Percentiles rank a stretch among this genome's conserved stretches.
phyloP scores from a whole-genome alignment of 1,139 yeast genomes.

The Hanseniaspora gamundiae region DNA sequence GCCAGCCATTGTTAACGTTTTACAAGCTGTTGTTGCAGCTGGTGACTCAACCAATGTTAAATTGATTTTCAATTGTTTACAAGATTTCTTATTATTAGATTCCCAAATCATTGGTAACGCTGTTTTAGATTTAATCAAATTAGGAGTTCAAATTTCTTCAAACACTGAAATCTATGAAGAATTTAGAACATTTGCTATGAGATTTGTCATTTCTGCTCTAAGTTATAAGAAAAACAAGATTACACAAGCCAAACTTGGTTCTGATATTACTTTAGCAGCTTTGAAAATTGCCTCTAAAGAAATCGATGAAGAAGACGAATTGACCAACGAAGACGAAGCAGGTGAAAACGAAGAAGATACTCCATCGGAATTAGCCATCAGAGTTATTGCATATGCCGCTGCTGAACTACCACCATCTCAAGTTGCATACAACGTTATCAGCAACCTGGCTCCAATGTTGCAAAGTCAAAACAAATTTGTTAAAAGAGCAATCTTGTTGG shows the following conservation, averaged over 20 bases:
- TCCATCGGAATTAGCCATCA: constrained; percentile 67
- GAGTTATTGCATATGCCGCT: constrained; percentile 69
- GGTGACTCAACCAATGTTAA: constrained; percentile 65
- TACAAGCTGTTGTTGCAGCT: constrained; percentile 58
- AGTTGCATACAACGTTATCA: constrained; percentile 70
- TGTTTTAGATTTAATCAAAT: constrained; percentile 53
- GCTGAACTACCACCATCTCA: constrained; percentile 86
- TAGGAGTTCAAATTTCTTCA: constrained; percentile 65
- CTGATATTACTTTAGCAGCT: constrained; percentile 62
- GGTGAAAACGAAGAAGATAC: constrained; percentile 86
- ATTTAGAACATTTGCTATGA: constrained; percentile 71
- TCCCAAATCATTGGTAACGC: constrained; percentile 69
- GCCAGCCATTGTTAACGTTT: constrained; percentile 73
- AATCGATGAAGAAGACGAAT: constrained; percentile 57
- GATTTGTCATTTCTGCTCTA: constrained; percentile 70
- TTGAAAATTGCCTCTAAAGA: constrained; percentile 72
- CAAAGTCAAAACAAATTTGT: constrained; percentile 56
- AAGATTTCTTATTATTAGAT: constrained; percentile 66
- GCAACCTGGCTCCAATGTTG: constrained; percentile 51
- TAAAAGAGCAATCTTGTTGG: constrained; percentile 78
- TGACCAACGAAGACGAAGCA: constrained; percentile 72
- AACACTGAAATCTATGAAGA: constrained; percentile 66
- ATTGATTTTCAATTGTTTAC: constrained; percentile 76
- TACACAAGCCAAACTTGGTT: constrained; percentile 59
- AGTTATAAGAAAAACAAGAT: constrained; percentile 61